A percentile compares a stretch with the other conserved stretches of the same genome.
Evolutionary conservation across 2,329 filamentous ascomycete genomes (phyloP).

Genomic region (Canariomyces notabilis): DNA sequence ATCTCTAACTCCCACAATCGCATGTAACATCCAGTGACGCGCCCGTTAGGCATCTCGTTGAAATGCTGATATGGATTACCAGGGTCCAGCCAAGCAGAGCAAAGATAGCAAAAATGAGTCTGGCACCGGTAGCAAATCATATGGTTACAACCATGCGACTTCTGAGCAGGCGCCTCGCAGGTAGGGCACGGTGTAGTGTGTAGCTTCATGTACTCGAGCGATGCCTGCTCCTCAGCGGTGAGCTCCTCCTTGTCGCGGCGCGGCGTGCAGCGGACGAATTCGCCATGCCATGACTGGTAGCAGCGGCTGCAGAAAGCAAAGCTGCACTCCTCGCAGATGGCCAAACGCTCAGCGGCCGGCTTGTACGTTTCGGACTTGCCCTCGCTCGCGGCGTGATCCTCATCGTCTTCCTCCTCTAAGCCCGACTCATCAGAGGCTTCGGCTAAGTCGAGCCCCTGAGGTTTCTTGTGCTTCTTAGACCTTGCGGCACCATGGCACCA

Average conservation of each 20-base stretch:
- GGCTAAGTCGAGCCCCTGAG: conserved; percentile 57
- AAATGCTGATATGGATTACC: conserved; percentile 85
- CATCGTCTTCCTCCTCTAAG: conserved; percentile 38
- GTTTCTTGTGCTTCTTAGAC: conserved; percentile 68
- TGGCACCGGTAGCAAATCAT: conserved; percentile 90
- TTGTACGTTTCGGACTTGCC: conserved; percentile 28
- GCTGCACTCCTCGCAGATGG: conserved; percentile 81
- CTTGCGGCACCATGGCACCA: conserved; percentile 90
- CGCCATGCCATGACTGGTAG: conserved; percentile 83
- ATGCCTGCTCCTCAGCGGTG: conserved; percentile 78
- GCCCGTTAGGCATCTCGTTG: conserved; percentile 56
- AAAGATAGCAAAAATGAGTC: conserved; percentile 94
- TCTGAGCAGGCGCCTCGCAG: conserved; percentile 78
- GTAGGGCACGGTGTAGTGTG: conserved; percentile 88
- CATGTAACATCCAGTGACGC: conserved; percentile 66
- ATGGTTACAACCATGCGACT: conserved; percentile 92
- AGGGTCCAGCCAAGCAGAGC: conserved; percentile 77
- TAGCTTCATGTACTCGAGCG: conserved; percentile 72
- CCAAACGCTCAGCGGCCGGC: conserved; percentile 58
- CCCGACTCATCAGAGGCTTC: conserved; percentile 47
- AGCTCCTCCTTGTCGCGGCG: conserved; percentile 64
- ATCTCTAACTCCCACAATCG: conserved; percentile 85
- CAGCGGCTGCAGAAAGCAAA: conserved; percentile 80
- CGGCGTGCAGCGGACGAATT: conserved; percentile 65
- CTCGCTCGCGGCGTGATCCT: conserved; percentile 21